Percentiles rank a stretch among this genome's conserved stretches.
Evolutionary conservation across 768 basidiomycete species (phyloP).

Genomic region (Coprinopsis strossmayeri): DNA sequence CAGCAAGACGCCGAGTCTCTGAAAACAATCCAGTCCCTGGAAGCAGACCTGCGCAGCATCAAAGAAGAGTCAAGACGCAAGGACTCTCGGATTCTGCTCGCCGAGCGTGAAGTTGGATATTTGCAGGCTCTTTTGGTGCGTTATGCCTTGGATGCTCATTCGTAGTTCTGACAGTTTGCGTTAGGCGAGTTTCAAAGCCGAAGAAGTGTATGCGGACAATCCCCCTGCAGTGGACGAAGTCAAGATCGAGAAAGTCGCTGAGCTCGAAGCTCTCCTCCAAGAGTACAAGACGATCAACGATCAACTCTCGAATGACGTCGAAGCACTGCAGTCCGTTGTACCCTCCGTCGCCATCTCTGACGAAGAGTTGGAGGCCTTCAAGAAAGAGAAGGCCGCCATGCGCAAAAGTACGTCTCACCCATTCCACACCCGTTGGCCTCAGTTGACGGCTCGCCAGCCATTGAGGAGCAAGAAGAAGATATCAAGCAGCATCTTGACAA

Average conservation of each 20-base stretch:
- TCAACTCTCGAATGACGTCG: slow-evolving; percentile 41
- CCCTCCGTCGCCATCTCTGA: no score
- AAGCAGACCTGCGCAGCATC: slow-evolving; percentile 29
- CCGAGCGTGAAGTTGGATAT: slow-evolving; percentile 61
- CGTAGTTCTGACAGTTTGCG: slow-evolving; percentile 1
- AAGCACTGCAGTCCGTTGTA: no score
- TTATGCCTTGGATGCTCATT: slow-evolving; percentile 12
- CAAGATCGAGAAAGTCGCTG: slow-evolving; percentile 37
- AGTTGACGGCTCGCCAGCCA: slow-evolving; percentile 25
- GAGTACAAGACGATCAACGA: slow-evolving; percentile 49
- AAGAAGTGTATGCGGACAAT: slow-evolving; percentile 37
- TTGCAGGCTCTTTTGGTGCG: slow-evolving; percentile 61
- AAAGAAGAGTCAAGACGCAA: slow-evolving; percentile 29
- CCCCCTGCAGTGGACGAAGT: slow-evolving; percentile 24
- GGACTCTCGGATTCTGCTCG: slow-evolving; percentile 24
- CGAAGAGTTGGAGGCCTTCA: slow-evolving; percentile 11
- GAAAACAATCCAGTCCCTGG: slow-evolving; percentile 24
- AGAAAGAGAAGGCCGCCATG: slow-evolving; percentile 19
- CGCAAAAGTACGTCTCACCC: slow-evolving; percentile 30
- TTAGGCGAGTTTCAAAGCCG: slow-evolving; percentile 59
- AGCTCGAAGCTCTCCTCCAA: slow-evolving; percentile 48
- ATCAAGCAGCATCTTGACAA: slow-evolving; percentile 35
- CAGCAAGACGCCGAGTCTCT: slow-evolving; percentile 29
- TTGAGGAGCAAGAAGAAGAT: slow-evolving; percentile 32
- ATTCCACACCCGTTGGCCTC: neutral